Evolutionary conservation across 83 land plant species (phyloP).

Genomic region (Picea abies): DNA sequence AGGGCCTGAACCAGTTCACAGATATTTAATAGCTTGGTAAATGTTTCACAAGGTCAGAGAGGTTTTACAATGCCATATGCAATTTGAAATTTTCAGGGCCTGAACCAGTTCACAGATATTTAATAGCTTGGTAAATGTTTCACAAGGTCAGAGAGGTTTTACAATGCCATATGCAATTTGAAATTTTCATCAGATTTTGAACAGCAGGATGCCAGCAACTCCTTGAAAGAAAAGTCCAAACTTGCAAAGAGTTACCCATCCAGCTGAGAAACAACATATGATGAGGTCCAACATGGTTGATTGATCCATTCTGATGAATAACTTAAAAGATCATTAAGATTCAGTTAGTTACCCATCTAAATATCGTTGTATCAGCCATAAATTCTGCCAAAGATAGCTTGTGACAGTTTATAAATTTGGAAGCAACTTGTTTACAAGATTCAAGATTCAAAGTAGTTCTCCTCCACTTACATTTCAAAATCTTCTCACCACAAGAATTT

Average conservation of each 20-base stretch:
- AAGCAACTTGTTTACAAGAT: not conserved
- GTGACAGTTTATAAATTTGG: not conserved
- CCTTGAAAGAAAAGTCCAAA: no score
- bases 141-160: not conserved
- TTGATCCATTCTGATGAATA: not conserved
- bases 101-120: not conserved
- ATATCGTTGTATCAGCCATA: not conserved
- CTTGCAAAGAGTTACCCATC: not conserved
- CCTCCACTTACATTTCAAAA: not conserved
- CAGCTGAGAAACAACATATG: not conserved
- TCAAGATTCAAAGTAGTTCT: not conserved
- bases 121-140: no score
- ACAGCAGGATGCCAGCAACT: no score
- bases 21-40: no score
- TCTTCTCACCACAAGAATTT: not conserved
- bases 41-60: no score
- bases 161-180: slow-evolving; percentile 30
- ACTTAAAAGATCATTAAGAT: not conserved
- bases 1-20: no score
- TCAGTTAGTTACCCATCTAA: not conserved
- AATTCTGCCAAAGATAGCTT: not conserved
- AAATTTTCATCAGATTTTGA: not conserved
- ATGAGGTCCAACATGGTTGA: not conserved
- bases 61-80: no score
- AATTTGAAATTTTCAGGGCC: no score